Percentiles rank a stretch among this genome's conserved stretches.
Evolutionary conservation across 768 basidiomycete species (phyloP).

Genomic region (Agrocybe pediades): DNA sequence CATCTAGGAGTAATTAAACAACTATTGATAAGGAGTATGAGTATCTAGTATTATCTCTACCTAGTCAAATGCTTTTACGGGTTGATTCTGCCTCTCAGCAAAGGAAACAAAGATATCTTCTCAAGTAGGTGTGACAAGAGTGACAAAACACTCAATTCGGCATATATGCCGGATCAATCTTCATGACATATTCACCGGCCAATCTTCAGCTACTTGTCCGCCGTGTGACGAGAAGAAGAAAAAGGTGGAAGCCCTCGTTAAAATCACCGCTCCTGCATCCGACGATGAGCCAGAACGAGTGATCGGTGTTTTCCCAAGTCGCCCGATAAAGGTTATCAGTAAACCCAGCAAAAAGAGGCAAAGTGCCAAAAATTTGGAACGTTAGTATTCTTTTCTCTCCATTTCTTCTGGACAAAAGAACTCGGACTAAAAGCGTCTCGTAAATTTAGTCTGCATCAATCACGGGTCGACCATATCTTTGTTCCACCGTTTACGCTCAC

Average conservation of each 20-base stretch:
- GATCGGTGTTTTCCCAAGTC: conserved; percentile 88
- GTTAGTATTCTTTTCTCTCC: conserved; percentile 50
- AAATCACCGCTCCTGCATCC: conserved; percentile 77
- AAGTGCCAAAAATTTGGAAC: conserved; percentile 89
- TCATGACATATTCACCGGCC: too few relatives aligned
- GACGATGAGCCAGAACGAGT: conserved; percentile 83
- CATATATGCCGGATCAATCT: too few relatives aligned
- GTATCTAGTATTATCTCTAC: too few relatives aligned
- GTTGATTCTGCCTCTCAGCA: too few relatives aligned
- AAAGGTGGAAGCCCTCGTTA: conserved; percentile 91
- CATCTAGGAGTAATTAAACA: too few relatives aligned
- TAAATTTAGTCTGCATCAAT: conserved; percentile 79
- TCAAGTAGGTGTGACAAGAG: too few relatives aligned
- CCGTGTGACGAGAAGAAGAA: conserved; percentile 97
- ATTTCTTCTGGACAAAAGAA: conserved; percentile 7
- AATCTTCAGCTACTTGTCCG: too few relatives aligned
- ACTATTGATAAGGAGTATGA: too few relatives aligned
- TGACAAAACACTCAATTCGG: too few relatives aligned
- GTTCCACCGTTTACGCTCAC: conserved; percentile 94
- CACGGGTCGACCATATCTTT: conserved; percentile 95
- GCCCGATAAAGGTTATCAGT: conserved; percentile 97
- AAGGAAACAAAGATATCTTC: too few relatives aligned
- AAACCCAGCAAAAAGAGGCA: conserved; percentile 98
- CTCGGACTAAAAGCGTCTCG: conserved; percentile 14
- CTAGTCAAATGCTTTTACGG: too few relatives aligned